Conservation (phyloP, 129 eudicot genomes). For the Deinandra increscens region DNA sequence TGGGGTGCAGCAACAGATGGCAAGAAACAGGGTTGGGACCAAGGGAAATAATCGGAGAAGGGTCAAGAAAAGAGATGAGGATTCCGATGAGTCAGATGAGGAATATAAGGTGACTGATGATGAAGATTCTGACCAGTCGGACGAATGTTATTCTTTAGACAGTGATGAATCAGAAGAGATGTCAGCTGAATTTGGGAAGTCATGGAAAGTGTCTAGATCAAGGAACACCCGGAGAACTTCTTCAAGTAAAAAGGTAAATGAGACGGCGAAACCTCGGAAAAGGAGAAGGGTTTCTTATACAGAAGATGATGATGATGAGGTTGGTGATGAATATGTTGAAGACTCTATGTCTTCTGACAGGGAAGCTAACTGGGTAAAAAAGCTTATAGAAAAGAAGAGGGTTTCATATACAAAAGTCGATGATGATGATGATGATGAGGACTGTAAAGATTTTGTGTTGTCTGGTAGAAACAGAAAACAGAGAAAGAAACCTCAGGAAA, state of each 20-base stretch:
- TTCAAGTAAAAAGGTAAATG: constrained; percentile 35
- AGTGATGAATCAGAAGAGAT: constrained; percentile 68
- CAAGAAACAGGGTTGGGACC: constrained; percentile 44
- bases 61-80: constrained; percentile 25
- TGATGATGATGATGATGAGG: constrained; percentile 13
- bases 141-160: constrained; percentile 57
- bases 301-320: constrained; percentile 31
- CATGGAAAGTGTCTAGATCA: constrained; percentile 38
- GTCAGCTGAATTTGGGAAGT: constrained; percentile 41
- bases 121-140: constrained; percentile 61
- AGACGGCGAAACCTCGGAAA: constrained; percentile 28
- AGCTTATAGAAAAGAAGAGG: constrained; percentile 28
- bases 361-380: constrained; percentile 12
- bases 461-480: constrained; percentile 5
- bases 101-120: constrained; percentile 72
- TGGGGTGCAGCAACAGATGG: constrained; percentile 50
- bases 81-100: constrained; percentile 81
- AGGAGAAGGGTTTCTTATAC: constrained; percentile 27
- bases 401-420: constrained; percentile 21
- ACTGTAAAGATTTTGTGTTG: background rate
- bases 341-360: constrained; percentile 4
- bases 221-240: constrained; percentile 30
- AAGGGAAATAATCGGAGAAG: constrained; percentile 34
- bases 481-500: constrained; percentile 4
- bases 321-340: constrained; percentile 19